A percentile compares a stretch with the other conserved stretches of the same genome.
These are phyloP conservation scores for Aureobasidium musti DNA, from an alignment of 2,329 filamentous ascomycete species.

Conservation along the genomic window DNA sequence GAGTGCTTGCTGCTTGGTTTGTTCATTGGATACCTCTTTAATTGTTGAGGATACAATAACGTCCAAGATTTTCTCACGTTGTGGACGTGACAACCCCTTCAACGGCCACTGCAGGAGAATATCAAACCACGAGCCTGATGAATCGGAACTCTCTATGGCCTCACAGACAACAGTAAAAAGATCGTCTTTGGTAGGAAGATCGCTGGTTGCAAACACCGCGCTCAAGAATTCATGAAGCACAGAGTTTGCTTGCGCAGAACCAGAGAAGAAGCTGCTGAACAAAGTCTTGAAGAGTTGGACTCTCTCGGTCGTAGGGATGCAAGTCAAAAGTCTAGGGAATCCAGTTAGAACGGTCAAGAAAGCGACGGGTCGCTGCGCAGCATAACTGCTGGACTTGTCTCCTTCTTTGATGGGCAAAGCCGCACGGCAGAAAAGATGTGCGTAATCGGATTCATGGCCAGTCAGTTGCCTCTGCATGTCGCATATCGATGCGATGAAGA, in stretches of 20 bases:
- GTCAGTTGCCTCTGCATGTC: slow-evolving; percentile 22
- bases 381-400: background rate
- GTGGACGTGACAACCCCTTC: slow-evolving; percentile 25
- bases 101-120: slow-evolving; percentile 23
- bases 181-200: slow-evolving; percentile 13
- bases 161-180: slow-evolving; percentile 2
- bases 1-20: slow-evolving; percentile 8
- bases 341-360: slow-evolving; percentile 15
- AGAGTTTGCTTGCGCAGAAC: background rate
- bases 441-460: slow-evolving; percentile 7
- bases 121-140: background rate
- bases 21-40: background rate
- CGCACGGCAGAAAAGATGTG: slow-evolving; percentile 13
- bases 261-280: background rate
- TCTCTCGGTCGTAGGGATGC: slow-evolving; percentile 2
- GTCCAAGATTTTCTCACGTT: slow-evolving; percentile 29
- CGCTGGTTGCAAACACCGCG: background rate
- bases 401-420: background rate
- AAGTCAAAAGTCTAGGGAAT: slow-evolving; percentile 8
- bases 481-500: slow-evolving; percentile 26
- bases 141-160: background rate
- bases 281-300: slow-evolving; percentile 6
- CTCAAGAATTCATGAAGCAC: slow-evolving; percentile 22
- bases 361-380: slow-evolving; percentile 2
- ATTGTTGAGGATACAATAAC: background rate